phyloP scores from a whole-genome alignment of 305 asterid species.

The Fraxinus velutina region DNA sequence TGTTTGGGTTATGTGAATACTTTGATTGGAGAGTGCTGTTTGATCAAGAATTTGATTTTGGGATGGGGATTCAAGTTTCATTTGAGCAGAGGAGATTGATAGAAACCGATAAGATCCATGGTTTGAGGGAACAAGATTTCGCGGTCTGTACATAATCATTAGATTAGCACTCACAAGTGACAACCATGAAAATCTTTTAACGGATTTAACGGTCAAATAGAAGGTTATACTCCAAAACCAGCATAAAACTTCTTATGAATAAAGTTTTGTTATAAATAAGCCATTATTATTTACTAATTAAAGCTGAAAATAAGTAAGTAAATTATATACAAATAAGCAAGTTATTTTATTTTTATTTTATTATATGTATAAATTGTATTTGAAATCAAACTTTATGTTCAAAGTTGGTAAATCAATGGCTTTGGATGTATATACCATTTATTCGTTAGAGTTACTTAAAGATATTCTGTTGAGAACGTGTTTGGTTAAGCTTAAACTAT shows the following conservation, averaged over 20 bases:
- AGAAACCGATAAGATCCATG: conserved; percentile 21
- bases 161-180: not conserved
- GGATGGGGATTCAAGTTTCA: conserved; percentile 16
- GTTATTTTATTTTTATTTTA: not conserved
- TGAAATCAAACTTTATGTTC: not conserved
- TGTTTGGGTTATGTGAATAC: conserved; percentile 13
- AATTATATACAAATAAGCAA: not conserved
- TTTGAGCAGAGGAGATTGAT: conserved; percentile 19
- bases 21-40: conserved; percentile 8
- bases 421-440: not conserved
- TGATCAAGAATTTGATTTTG: conserved; percentile 13
- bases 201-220: not conserved
- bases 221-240: not conserved
- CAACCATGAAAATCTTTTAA: not conserved
- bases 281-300: not conserved
- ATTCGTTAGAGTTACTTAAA: not conserved
- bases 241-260: not conserved
- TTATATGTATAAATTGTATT: not conserved
- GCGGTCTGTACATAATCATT: conserved; percentile 35
- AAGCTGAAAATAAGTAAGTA: not conserved
- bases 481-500: not conserved
- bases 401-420: not conserved
- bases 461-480: not conserved
- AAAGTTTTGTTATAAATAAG: not conserved
- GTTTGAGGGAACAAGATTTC: conserved; percentile 12